A percentile compares a stretch with the other conserved stretches of the same genome.
These are phyloP conservation scores for Hanseniaspora singularis DNA, from an alignment of 805 yeast species.

Conservation along the genomic window DNA sequence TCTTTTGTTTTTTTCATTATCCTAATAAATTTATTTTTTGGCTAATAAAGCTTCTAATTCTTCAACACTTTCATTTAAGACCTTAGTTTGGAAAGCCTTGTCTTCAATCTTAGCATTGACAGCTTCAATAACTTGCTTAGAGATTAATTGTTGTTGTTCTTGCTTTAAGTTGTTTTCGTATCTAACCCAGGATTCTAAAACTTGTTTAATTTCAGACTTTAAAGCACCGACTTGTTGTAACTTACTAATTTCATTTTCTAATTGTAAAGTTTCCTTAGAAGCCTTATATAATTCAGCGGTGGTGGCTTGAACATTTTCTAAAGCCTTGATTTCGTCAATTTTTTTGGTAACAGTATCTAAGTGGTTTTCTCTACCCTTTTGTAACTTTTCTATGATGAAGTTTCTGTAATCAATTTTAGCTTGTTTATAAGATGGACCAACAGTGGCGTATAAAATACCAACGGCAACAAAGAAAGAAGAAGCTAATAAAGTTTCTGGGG, in stretches of 20 bases:
- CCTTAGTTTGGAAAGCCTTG: slow-evolving; percentile 87
- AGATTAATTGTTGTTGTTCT: slow-evolving; percentile 85
- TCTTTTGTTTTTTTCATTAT: neutral
- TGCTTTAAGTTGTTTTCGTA: slow-evolving; percentile 94
- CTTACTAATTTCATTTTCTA: slow-evolving; percentile 90
- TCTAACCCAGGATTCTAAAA: slow-evolving; percentile 98
- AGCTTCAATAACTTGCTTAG: slow-evolving; percentile 74
- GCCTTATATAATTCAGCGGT: slow-evolving; percentile 86
- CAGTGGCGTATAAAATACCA: slow-evolving; percentile 66
- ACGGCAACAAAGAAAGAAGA: slow-evolving; percentile 69
- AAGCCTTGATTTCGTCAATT: slow-evolving; percentile 74
- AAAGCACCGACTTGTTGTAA: slow-evolving; percentile 81
- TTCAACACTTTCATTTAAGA: slow-evolving; percentile 78
- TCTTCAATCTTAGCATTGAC: slow-evolving; percentile 73
- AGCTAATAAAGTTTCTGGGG: slow-evolving; percentile 83
- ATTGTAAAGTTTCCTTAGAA: slow-evolving; percentile 91
- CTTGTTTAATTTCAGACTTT: slow-evolving; percentile 83
- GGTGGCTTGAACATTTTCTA: slow-evolving; percentile 82
- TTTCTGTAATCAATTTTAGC: slow-evolving; percentile 13
- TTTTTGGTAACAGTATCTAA: slow-evolving; percentile 86
- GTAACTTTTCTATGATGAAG: slow-evolving; percentile 13
- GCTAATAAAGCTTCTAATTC: slow-evolving; percentile 82
- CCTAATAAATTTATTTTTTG: slow-evolving; percentile 19
- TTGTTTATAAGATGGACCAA: slow-evolving; percentile 79
- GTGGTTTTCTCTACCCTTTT: slow-evolving; percentile 68